Percentiles rank a stretch among this genome's conserved stretches.
phyloP scores from a whole-genome alignment of 2,329 filamentous ascomycete species.

The Pseudodiploospora longispora region DNA sequence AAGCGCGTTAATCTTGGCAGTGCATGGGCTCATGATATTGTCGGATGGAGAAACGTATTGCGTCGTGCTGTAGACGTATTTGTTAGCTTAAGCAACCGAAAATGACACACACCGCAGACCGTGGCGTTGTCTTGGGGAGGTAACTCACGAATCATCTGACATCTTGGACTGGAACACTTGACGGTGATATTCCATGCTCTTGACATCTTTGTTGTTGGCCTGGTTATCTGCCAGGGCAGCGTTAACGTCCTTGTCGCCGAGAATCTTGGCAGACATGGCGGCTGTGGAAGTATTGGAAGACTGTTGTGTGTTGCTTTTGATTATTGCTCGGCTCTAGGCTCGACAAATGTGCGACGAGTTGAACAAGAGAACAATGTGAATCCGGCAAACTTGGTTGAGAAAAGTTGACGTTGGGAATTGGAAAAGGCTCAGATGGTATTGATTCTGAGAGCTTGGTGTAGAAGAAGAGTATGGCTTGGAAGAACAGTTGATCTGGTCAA shows the following conservation, averaged over 20 bases:
- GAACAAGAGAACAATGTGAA: too few relatives aligned
- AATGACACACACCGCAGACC: too few relatives aligned
- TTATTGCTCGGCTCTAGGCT: too few relatives aligned
- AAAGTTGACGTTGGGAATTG: too few relatives aligned
- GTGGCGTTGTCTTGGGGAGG: background rate
- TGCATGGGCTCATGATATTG: constrained; percentile 80
- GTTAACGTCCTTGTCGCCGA: constrained; percentile 61
- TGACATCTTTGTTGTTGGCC: constrained; percentile 36
- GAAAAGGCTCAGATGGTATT: too few relatives aligned
- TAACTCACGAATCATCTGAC: constrained; percentile 55
- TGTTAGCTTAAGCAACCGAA: background rate
- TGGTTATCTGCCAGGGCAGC: constrained; percentile 30
- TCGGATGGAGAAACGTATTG: constrained; percentile 79
- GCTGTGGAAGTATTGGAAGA: constrained; percentile 21
- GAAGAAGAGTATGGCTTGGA: too few relatives aligned
- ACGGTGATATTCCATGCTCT: constrained; percentile 71
- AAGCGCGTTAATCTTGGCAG: constrained; percentile 71
- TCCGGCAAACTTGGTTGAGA: too few relatives aligned
- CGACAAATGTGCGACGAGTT: too few relatives aligned
- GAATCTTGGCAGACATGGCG: constrained; percentile 51
- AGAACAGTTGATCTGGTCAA: too few relatives aligned
- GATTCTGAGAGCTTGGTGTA: too few relatives aligned
- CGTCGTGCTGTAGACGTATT: constrained; percentile 25
- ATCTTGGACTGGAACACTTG: constrained; percentile 68
- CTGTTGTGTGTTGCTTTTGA: too few relatives aligned